phyloP scores from a whole-genome alignment of 257 asterid species.

The Petunia secreta region DNA sequence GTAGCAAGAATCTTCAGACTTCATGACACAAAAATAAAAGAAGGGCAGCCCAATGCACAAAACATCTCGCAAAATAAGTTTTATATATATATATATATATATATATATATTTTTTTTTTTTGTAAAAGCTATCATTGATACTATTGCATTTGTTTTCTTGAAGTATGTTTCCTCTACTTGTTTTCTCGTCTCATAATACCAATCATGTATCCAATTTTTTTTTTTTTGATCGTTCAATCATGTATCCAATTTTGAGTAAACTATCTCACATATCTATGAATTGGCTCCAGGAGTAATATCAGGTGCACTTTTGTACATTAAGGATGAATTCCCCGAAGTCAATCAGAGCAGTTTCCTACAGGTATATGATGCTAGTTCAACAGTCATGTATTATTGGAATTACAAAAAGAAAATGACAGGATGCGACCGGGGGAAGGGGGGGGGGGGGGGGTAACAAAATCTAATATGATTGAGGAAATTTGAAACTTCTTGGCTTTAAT shows the following conservation, averaged over 20 bases:
- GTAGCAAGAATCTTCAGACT: neutral
- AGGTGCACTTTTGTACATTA: constrained; percentile 89
- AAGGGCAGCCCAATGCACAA: no score
- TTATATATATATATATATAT: no score
- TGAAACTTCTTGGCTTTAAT: neutral
- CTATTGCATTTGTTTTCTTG: neutral
- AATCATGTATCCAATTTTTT: no score
- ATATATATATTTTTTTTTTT: no score
- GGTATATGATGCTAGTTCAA: constrained; percentile 42
- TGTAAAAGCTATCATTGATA: no score
- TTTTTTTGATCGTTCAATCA: no score
- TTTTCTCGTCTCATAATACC: neutral
- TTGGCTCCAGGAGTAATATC: constrained; percentile 87
- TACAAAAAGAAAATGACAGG: neutral
- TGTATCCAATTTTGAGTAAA: neutral
- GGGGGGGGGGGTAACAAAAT: neutral
- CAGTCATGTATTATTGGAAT: neutral
- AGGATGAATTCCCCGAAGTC: constrained; percentile 85
- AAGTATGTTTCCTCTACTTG: neutral
- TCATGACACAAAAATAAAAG: no score
- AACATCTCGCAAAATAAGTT: no score
- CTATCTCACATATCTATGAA: constrained; percentile 27
- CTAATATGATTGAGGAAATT: neutral
- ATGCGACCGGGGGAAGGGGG: neutral
- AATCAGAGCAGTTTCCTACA: constrained; percentile 84